A percentile compares a stretch with the other conserved stretches of the same genome.
Conservation (phyloP, 805 yeast species). For the Saturnispora quitensis region DNA sequence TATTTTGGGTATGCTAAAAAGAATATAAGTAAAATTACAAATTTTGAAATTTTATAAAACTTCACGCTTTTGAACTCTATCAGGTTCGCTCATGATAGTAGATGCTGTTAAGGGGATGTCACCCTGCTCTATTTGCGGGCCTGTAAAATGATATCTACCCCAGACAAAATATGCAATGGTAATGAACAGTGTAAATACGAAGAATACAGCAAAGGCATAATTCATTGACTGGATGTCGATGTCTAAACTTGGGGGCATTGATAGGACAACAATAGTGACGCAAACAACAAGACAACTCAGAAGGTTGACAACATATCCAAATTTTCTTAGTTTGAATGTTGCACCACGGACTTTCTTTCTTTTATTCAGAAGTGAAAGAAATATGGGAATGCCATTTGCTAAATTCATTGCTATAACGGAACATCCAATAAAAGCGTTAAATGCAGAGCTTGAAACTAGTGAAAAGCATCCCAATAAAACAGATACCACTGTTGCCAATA, state of each 20-base stretch:
- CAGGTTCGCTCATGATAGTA: background rate
- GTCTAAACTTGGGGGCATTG: constrained; percentile 60
- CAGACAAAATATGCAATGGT: constrained; percentile 46
- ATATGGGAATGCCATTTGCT: constrained; percentile 69
- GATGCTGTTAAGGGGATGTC: background rate
- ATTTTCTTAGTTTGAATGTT: constrained; percentile 49
- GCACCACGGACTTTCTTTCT: constrained; percentile 58
- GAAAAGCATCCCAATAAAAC: constrained; percentile 55
- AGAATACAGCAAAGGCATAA: constrained; percentile 58
- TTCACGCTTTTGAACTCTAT: constrained; percentile 2
- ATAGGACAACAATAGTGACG: constrained; percentile 50
- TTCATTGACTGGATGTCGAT: constrained; percentile 44
- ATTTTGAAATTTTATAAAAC: background rate
- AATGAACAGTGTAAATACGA: constrained; percentile 36
- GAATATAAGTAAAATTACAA: background rate
- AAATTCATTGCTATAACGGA: constrained; percentile 67
- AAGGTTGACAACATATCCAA: constrained; percentile 58
- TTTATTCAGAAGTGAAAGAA: constrained; percentile 50
- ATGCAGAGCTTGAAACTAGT: constrained; percentile 61
- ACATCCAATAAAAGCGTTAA: constrained; percentile 77
- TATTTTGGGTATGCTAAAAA: background rate
- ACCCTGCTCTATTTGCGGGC: constrained; percentile 38
- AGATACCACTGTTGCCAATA: constrained; percentile 55
- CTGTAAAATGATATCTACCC: constrained; percentile 55
- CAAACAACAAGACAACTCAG: constrained; percentile 53